Evolutionary conservation across 2,329 filamentous ascomycete genomes (phyloP).

Genomic region (Arthrobotrys pseudoclavata): DNA sequence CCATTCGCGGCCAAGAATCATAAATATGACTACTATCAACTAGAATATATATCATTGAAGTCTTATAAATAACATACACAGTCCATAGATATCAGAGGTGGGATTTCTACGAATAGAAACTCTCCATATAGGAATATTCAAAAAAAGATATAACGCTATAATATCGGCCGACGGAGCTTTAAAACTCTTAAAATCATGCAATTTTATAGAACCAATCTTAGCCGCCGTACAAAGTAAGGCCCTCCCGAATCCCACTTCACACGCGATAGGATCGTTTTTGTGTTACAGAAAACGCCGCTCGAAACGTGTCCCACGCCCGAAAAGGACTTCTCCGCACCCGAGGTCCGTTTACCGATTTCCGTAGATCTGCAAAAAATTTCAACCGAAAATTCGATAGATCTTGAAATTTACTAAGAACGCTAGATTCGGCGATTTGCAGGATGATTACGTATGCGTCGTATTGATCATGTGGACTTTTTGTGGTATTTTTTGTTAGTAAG

Average conservation of each 20-base stretch:
- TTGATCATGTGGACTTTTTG: neutral
- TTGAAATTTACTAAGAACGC: neutral
- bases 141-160: neutral
- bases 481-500: too few relatives aligned
- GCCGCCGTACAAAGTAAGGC: constrained; percentile 22
- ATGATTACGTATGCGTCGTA: neutral
- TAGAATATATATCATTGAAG: neutral
- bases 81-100: too few relatives aligned
- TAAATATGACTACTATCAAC: neutral
- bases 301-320: constrained; percentile 49
- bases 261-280: constrained; percentile 44
- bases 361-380: neutral
- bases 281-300: constrained; percentile 20
- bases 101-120: neutral
- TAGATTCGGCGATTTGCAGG: neutral
- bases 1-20: constrained; percentile 9
- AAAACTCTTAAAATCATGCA: neutral
- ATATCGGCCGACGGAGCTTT: neutral
- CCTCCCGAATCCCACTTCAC: constrained; percentile 31
- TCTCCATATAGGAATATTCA: neutral
- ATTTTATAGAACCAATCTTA: neutral
- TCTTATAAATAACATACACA: too few relatives aligned
- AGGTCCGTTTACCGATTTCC: constrained; percentile 4
- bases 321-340: constrained; percentile 3
- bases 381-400: neutral